Evolutionary conservation across 805 yeast genomes (phyloP).

Genomic region (Pichia cabralensis): DNA sequence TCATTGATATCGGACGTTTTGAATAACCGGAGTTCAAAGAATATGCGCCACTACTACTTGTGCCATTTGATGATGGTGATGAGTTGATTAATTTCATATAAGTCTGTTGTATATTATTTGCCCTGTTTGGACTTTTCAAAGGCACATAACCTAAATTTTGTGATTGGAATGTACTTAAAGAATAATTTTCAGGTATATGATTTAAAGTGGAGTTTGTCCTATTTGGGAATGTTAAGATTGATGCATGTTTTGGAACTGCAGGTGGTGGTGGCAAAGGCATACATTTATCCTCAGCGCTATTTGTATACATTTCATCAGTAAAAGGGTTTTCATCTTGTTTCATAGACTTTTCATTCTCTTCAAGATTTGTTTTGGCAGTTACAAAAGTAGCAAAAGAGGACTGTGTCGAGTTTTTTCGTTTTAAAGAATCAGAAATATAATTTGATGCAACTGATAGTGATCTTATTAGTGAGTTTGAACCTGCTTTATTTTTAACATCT

Average conservation of each 20-base stretch:
- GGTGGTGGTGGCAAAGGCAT: slow-evolving; percentile 4
- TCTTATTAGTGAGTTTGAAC: slow-evolving; percentile 14
- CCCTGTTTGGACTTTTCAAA: too few species aligned
- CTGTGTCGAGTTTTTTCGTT: slow-evolving; percentile 21
- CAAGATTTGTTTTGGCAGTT: slow-evolving; percentile 11
- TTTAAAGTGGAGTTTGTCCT: slow-evolving; percentile 9
- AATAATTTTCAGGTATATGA: slow-evolving; percentile 14
- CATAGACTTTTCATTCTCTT: too few species aligned
- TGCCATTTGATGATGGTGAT: background rate
- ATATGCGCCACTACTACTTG: background rate
- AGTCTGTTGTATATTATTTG: slow-evolving; percentile 1
- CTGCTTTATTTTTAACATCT: too few species aligned
- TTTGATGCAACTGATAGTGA: slow-evolving; percentile 23
- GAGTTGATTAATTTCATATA: slow-evolving; percentile 5
- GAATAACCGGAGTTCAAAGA: background rate
- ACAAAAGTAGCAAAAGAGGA: slow-evolving; percentile 20
- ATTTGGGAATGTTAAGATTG: slow-evolving; percentile 5
- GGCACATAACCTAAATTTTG: slow-evolving; percentile 6
- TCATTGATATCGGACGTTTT: background rate
- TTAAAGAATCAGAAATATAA: slow-evolving; percentile 18
- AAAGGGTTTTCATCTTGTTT: slow-evolving; percentile 7
- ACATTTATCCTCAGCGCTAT: background rate
- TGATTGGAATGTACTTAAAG: slow-evolving; percentile 11
- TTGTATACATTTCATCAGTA: background rate
- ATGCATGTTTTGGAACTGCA: slow-evolving; percentile 9